phyloP scores from a whole-genome alignment of 176 grass and related monocot species.

The Cymbopogon citratus region DNA sequence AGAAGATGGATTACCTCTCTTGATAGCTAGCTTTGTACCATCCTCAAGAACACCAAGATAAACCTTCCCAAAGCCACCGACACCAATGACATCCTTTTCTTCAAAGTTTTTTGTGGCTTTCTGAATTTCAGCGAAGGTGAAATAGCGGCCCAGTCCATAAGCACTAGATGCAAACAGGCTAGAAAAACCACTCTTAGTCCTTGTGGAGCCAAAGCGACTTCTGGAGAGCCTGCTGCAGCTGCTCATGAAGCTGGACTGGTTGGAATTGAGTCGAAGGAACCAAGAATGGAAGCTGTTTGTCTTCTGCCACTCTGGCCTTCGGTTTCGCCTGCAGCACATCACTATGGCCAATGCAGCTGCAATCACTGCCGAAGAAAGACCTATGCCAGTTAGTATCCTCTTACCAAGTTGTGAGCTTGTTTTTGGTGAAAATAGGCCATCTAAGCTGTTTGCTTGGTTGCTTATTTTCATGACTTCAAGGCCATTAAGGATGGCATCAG shows the following conservation, averaged over 20 bases:
- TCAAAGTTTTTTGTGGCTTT: conserved; percentile 95
- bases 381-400: conserved; percentile 48
- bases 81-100: conserved; percentile 73
- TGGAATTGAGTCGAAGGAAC: conserved; percentile 76
- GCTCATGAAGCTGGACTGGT: conserved; percentile 69
- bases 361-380: conserved; percentile 47
- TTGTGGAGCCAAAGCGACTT: conserved; percentile 66
- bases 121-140: conserved; percentile 78
- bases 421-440: conserved; percentile 60
- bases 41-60: conserved; percentile 79
- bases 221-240: conserved; percentile 63
- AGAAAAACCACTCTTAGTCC: conserved; percentile 77
- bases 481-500: conserved; percentile 87
- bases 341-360: conserved; percentile 41
- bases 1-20: conserved; percentile 81
- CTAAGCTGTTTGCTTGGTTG: conserved; percentile 71
- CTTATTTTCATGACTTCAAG: conserved; percentile 96
- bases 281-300: conserved; percentile 78
- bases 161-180: conserved; percentile 68
- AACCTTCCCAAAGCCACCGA: conserved; percentile 92
- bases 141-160: conserved; percentile 66
- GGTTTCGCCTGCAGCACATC: conserved; percentile 48
- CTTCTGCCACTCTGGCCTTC: conserved; percentile 55
- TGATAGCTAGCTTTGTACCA: conserved; percentile 83
- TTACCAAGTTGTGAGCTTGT: conserved; percentile 30